Conservation (phyloP, 139 green algal genomes). For the Klebsormidium nitens region DNA sequence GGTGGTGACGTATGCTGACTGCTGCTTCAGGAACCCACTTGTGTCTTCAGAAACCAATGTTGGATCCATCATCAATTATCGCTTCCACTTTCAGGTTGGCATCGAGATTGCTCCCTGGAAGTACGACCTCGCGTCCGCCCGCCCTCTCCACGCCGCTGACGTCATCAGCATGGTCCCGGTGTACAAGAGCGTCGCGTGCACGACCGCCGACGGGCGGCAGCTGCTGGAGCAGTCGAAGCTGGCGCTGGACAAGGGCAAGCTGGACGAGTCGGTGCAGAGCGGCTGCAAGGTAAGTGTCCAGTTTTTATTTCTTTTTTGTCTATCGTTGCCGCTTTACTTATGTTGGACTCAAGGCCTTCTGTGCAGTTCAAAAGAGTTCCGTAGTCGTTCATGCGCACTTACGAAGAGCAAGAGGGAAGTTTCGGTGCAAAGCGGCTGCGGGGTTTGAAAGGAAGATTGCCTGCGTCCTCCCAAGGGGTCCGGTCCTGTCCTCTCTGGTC, state of each 20-base stretch:
- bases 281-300: slow-evolving; percentile 29
- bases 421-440: too few relatives aligned
- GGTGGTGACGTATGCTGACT: too few relatives aligned
- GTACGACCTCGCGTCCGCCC: slow-evolving; percentile 34
- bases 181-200: slow-evolving; percentile 36
- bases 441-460: too few relatives aligned
- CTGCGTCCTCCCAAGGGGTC: too few relatives aligned
- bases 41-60: background rate
- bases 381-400: too few relatives aligned
- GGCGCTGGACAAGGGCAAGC: slow-evolving; percentile 44
- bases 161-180: slow-evolving; percentile 42
- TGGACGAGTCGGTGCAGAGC: slow-evolving; percentile 35
- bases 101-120: slow-evolving; percentile 35
- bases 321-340: too few relatives aligned
- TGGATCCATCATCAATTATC: background rate
- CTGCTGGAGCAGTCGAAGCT: slow-evolving; percentile 43
- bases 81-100: slow-evolving; percentile 27
- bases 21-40: too few relatives aligned
- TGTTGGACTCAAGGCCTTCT: too few relatives aligned
- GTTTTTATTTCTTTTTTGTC: background rate
- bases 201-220: slow-evolving; percentile 28
- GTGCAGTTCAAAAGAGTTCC: too few relatives aligned
- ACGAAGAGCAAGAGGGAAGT: too few relatives aligned
- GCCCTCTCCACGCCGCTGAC: slow-evolving; percentile 34
- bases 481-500: too few relatives aligned